phyloP scores from a whole-genome alignment of 805 yeast species.

The Cyberlindnera veronae region DNA sequence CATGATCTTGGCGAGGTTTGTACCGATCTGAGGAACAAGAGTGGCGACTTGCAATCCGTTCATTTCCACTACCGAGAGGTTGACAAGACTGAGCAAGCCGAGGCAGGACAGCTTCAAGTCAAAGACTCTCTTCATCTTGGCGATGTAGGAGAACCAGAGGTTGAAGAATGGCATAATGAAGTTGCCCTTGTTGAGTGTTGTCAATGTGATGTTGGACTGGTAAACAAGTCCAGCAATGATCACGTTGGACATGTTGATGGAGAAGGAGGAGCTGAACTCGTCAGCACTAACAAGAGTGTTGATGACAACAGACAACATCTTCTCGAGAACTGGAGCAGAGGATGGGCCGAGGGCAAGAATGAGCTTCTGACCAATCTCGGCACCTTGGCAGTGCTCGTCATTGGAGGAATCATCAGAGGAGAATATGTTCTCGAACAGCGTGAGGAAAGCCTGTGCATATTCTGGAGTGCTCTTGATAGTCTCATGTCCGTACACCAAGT shows the following conservation, averaged over 20 bases:
- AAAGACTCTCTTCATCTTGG: constrained; percentile 61
- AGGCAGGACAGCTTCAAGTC: constrained; percentile 76
- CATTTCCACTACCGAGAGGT: constrained; percentile 28
- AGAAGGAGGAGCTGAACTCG: constrained; percentile 31
- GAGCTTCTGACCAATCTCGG: constrained; percentile 63
- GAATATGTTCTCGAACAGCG: constrained; percentile 44
- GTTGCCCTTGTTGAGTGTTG: constrained; percentile 42
- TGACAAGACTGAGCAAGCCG: constrained; percentile 54
- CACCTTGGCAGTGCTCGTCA: constrained; percentile 54
- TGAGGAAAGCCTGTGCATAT: constrained; percentile 46
- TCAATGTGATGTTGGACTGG: constrained; percentile 52
- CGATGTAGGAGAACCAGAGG: constrained; percentile 58
- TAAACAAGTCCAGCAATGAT: constrained; percentile 62
- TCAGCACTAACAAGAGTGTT: constrained; percentile 33
- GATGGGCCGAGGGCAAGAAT: constrained; percentile 50
- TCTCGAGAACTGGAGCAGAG: constrained; percentile 43
- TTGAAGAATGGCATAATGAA: constrained; percentile 50
- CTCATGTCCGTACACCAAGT: constrained; percentile 55
- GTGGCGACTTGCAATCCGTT: constrained; percentile 33
- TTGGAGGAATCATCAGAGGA: constrained; percentile 45
- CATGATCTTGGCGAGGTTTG: constrained; percentile 48
- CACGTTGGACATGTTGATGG: constrained; percentile 52
- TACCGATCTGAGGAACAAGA: constrained; percentile 47
- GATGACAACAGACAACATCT: constrained; percentile 38
- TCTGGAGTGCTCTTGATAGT: constrained; percentile 45